phyloP scores from a whole-genome alignment of 345 rosid species.

The Salix brachista region DNA sequence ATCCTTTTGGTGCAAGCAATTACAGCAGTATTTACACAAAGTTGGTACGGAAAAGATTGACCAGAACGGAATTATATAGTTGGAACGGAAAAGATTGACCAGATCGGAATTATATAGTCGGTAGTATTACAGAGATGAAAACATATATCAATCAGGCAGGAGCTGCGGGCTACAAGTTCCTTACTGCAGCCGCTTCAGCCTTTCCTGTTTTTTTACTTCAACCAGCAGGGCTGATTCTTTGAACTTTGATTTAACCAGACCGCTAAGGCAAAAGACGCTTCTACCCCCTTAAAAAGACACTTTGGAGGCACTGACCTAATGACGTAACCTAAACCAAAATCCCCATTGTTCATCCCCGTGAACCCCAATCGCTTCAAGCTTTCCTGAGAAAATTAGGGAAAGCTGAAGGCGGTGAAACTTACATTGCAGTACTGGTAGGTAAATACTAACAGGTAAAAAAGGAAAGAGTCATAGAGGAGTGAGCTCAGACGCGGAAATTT shows the following conservation, averaged over 20 bases:
- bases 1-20: too few relatives aligned
- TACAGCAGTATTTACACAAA: too few relatives aligned
- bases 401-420: constrained; percentile 6
- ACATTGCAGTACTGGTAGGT: too few relatives aligned
- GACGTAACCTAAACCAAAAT: not conserved
- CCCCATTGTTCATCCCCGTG: not conserved
- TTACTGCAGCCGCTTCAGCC: constrained; percentile 69
- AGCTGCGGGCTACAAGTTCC: constrained; percentile 72
- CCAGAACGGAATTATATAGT: not conserved
- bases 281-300: not conserved
- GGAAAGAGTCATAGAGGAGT: too few relatives aligned
- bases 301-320: too few relatives aligned
- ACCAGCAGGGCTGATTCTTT: not conserved
- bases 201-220: not conserved
- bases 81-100: not conserved
- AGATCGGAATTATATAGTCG: not conserved
- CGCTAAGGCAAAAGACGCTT: not conserved
- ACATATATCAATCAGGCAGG: constrained; percentile 14
- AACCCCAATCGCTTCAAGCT: constrained; percentile 3
- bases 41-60: too few relatives aligned
- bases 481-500: constrained; percentile 42
- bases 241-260: not conserved
- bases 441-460: too few relatives aligned
- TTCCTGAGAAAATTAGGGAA: constrained; percentile 18
- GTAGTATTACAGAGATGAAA: not conserved